These are phyloP conservation scores for Clonostachys byssicola DNA, from an alignment of 2,329 filamentous ascomycete genomes.

Conservation along the genomic window DNA sequence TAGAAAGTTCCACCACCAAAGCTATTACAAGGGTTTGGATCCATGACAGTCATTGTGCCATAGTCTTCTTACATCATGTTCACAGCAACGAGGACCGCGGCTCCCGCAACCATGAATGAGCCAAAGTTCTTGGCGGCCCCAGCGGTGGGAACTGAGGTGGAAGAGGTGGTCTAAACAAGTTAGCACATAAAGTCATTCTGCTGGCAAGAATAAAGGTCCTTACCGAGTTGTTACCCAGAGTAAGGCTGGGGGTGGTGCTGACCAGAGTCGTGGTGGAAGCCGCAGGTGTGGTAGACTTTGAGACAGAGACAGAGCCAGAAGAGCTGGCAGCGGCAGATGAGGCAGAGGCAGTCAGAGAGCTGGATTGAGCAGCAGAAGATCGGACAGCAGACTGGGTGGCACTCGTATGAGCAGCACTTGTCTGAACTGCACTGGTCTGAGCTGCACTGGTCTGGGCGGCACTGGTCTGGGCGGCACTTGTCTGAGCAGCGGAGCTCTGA, in stretches of 20 bases:
- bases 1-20: too few species aligned
- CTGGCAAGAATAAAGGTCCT: too few species aligned
- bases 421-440: constrained; percentile 1
- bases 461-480: too few species aligned
- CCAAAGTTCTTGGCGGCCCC: constrained; percentile 3
- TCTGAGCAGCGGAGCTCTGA: background rate
- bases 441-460: background rate
- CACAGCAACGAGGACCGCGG: constrained; percentile 2
- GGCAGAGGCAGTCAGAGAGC: too few species aligned
- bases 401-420: background rate
- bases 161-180: background rate
- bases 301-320: too few species aligned
- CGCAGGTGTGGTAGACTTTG: too few species aligned
- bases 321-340: too few species aligned
- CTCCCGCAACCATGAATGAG: constrained; percentile 6
- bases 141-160: constrained; percentile 1
- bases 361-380: too few species aligned
- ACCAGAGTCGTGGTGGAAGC: background rate
- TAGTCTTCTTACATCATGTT: constrained; percentile 8
- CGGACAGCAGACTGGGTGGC: too few species aligned
- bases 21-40: too few species aligned
- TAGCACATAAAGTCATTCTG: too few species aligned
- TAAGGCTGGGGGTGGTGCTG: constrained; percentile 1
- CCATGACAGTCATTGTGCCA: too few species aligned
- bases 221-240: constrained; percentile 1